phyloP scores from a whole-genome alignment of 1,139 yeast genomes.

The Suhomyces bokatorum region DNA sequence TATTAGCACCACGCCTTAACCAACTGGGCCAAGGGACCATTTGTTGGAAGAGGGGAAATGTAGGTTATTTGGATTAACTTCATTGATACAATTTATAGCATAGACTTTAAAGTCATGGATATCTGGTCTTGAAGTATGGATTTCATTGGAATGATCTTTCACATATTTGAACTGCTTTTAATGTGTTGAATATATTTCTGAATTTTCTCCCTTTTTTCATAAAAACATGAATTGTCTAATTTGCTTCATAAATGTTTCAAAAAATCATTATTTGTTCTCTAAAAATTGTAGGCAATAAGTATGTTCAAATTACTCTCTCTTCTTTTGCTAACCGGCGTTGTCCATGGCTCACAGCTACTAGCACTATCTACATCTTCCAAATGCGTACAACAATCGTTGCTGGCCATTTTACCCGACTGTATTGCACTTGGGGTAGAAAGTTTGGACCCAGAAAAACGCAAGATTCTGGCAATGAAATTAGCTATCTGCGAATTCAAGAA shows the following conservation, averaged over 20 bases:
- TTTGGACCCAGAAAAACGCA: constrained; percentile 30
- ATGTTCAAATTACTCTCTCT: neutral
- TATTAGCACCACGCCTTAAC: constrained; percentile 42
- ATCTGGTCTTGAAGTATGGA: too few relatives aligned
- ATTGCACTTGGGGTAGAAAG: constrained; percentile 31
- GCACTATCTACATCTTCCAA: constrained; percentile 1
- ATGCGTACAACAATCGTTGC: constrained; percentile 32
- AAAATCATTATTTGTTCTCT: too few relatives aligned
- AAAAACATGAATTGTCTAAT: too few relatives aligned
- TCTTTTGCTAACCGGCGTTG: neutral
- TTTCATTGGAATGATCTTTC: too few relatives aligned
- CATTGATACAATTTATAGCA: too few relatives aligned
- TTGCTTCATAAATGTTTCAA: neutral
- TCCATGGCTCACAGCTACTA: neutral
- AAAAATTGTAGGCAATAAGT: neutral
- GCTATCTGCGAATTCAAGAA: constrained; percentile 58
- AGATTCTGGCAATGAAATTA: constrained; percentile 47
- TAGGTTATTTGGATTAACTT: too few relatives aligned
- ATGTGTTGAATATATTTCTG: too few relatives aligned
- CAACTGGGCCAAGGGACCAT: constrained; percentile 40
- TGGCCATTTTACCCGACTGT: constrained; percentile 30
- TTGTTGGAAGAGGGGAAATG: neutral
- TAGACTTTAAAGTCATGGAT: too few relatives aligned
- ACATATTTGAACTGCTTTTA: too few relatives aligned
- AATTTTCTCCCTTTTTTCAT: too few relatives aligned